phyloP scores from a whole-genome alignment of 805 yeast genomes.

The Ogataea populi-albae region DNA sequence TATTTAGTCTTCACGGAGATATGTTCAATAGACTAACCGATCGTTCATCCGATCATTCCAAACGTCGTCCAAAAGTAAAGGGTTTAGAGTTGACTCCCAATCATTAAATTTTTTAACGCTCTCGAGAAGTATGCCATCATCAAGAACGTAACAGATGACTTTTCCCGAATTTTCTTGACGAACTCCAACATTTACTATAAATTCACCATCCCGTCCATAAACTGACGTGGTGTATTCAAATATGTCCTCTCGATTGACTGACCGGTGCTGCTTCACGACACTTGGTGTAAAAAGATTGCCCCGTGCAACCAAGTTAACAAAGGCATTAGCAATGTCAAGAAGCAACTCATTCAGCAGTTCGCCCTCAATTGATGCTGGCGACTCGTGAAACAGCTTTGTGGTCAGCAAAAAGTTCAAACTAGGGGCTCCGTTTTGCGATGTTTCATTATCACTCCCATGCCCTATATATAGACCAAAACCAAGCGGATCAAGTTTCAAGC shows the following conservation, averaged over 20 bases:
- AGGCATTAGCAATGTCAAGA: constrained; percentile 8
- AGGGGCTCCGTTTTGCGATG: neutral
- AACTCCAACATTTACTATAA: constrained; percentile 10
- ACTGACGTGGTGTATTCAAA: constrained; percentile 11
- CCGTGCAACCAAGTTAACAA: constrained; percentile 1
- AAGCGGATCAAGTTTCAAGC: constrained; percentile 8
- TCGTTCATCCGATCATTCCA: neutral
- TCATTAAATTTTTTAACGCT: constrained; percentile 11
- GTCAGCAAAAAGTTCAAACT: constrained; percentile 10
- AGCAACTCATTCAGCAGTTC: constrained; percentile 6
- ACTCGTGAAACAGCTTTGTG: constrained; percentile 3
- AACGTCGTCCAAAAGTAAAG: neutral
- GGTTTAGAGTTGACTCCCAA: neutral
- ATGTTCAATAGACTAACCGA: constrained; percentile 1
- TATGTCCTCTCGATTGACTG: constrained; percentile 6
- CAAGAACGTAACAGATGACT: constrained; percentile 1
- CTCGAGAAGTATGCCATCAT: constrained; percentile 3
- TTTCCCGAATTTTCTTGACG: constrained; percentile 8
- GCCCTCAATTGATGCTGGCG: neutral
- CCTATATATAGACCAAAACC: constrained; percentile 22
- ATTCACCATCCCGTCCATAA: constrained; percentile 15
- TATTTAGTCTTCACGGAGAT: neutral
- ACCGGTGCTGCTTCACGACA: neutral
- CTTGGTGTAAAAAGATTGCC: constrained; percentile 1
- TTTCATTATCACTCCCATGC: neutral